phyloP scores from a whole-genome alignment of 768 basidiomycete species.

The Leccinum truebloodii region DNA sequence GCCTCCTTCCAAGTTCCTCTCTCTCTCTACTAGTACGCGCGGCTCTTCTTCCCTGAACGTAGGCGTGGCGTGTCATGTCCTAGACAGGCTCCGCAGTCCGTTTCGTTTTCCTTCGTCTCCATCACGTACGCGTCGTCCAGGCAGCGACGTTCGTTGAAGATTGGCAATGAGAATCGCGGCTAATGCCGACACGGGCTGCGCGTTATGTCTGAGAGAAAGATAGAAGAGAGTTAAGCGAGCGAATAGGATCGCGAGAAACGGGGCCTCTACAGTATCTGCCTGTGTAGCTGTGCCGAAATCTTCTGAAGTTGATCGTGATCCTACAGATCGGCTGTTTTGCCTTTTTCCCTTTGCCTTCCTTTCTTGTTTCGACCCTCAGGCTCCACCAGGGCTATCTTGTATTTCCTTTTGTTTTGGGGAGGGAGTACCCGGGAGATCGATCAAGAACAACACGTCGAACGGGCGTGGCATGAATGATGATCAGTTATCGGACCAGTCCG shows the following conservation, averaged over 20 bases:
- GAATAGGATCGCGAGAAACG: constrained; percentile 6
- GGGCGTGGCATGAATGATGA: neutral
- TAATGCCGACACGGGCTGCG: neutral
- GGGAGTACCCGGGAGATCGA: neutral
- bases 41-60: neutral
- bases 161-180: neutral
- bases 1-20: too few species aligned
- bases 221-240: neutral
- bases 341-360: neutral
- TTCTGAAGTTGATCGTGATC: neutral
- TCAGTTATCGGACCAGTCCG: neutral
- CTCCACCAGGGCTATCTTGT: neutral
- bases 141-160: neutral
- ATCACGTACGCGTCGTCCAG: neutral
- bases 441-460: neutral
- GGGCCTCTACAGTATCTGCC: neutral
- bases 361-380: neutral
- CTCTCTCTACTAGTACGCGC: neutral
- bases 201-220: neutral
- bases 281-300: neutral
- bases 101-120: neutral
- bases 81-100: neutral
- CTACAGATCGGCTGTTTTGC: neutral
- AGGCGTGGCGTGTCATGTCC: neutral
- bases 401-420: neutral